These are phyloP conservation scores for Chimonanthus praecox DNA, from an alignment of 164 flowering plant genomes.

Conservation along the genomic window DNA sequence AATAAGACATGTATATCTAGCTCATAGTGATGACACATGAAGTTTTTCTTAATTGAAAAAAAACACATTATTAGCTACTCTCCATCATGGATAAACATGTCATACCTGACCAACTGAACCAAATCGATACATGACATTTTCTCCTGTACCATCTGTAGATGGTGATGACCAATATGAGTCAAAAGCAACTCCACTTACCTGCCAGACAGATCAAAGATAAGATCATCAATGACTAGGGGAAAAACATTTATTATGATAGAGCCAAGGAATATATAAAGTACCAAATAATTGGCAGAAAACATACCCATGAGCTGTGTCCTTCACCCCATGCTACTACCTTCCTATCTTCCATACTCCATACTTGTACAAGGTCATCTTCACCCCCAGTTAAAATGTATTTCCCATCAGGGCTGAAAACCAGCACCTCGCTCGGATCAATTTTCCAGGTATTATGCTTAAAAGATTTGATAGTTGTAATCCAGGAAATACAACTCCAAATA, in stretches of 20 bases:
- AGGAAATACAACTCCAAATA: not conserved
- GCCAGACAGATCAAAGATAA: constrained; percentile 18
- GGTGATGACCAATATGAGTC: constrained; percentile 95
- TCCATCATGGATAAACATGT: not conserved
- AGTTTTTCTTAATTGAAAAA: too few relatives aligned
- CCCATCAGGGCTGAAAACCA: constrained; percentile 68
- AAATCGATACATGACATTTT: constrained; percentile 83
- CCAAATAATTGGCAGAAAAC: constrained; percentile 11
- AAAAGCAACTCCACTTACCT: constrained; percentile 99
- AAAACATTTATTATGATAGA: not conserved
- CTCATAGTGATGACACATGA: too few relatives aligned
- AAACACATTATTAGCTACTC: too few relatives aligned
- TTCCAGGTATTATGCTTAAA: not conserved
- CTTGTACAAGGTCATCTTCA: constrained; percentile 96
- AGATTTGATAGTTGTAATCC: not conserved
- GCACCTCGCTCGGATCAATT: constrained; percentile 67
- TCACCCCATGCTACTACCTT: constrained; percentile 99
- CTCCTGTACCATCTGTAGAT: constrained; percentile 65
- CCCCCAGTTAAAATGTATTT: constrained; percentile 95
- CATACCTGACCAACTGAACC: constrained; percentile 99
- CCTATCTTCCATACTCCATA: constrained; percentile 98
- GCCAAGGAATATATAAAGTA: not conserved
- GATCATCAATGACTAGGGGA: not conserved
- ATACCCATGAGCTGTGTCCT: constrained; percentile 98
- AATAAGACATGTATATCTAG: too few relatives aligned